phyloP scores from a whole-genome alignment of 495 filamentous ascomycete species.

The Penicillium daleae region DNA sequence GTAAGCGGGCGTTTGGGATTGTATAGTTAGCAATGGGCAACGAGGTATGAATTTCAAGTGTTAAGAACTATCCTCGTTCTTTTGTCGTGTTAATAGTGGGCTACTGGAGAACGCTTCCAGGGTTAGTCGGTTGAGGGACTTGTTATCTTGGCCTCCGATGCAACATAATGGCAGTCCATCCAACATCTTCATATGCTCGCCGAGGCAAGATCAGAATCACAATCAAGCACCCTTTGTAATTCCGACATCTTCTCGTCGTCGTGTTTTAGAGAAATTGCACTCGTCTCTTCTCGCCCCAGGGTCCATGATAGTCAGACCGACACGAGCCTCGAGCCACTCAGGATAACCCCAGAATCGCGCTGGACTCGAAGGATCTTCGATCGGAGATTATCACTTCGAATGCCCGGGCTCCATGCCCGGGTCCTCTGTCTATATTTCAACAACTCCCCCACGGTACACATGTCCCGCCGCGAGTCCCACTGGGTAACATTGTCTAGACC shows the following conservation, averaged over 20 bases:
- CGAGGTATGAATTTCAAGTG: not conserved
- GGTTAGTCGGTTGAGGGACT: not conserved
- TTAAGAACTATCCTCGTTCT: not conserved
- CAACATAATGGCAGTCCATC: not conserved
- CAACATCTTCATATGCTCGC: slow-evolving; percentile 4
- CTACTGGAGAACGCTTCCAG: not conserved
- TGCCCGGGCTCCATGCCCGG: not conserved
- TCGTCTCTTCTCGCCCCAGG: not conserved
- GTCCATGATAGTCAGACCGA: not conserved
- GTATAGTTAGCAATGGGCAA: slow-evolving; percentile 1
- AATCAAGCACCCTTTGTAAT: not conserved
- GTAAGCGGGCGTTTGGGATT: slow-evolving; percentile 8
- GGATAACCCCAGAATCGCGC: not conserved
- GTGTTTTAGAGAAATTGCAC: not conserved
- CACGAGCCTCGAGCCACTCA: not conserved
- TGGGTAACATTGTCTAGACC: not conserved
- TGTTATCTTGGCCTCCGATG: not conserved
- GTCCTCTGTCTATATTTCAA: slow-evolving; percentile 2
- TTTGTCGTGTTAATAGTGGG: not conserved
- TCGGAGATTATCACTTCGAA: slow-evolving; percentile 6
- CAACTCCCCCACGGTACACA: not conserved
- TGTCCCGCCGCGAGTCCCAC: not conserved
- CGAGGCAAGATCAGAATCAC: not conserved
- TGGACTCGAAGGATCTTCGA: slow-evolving; percentile 6
- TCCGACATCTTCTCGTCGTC: not conserved